Base-by-base conservation (phyloP, 2,329 filamentous ascomycete species). In the Nakataea oryzae region DNA sequence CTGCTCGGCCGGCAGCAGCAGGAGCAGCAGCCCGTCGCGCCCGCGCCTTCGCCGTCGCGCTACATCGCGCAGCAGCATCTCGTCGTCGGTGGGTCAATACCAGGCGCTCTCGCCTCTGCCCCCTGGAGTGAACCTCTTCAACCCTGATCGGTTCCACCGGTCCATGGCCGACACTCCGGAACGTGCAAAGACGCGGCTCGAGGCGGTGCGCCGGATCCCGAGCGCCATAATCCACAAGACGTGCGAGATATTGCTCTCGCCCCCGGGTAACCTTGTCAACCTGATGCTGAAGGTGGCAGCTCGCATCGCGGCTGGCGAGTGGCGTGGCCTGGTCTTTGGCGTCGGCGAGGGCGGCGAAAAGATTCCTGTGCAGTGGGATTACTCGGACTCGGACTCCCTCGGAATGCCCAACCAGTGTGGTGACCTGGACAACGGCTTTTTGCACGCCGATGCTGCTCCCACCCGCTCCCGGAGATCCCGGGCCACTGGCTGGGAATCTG, bases 261-360 rank as follows among this genome's bases (percentile, higher is more conserved):
- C 91, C n/a, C 91, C 93, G 0, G 84, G 87, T 21, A 86, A 93
- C 68, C 81, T 96, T 2, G 83, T 96, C 47, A 80, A 85, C 29
- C 78, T 96, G 54, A 92, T 96, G 80, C 81, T 96, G 5, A 86
- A 86, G 62, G 90, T 96, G 62, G 90, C 92, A 0, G 87, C 89
- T 0, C 86, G 84, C 65, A 91, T 96, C 65, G 82, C 86, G 1
- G 79, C 79, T 32, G 84, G 83, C 24, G 80, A 84, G 74, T 86
- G 82, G 86, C 77, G 83, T 69, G 88, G 83, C 65, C 74, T 82
- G 67, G 78, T 85, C 61, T 79, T 81, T 60, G 83, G 83, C 13
- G 75, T 79, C 61, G 78, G 78, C 34, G 82, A 85, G 62, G 71
- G 74, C 21, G 82, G 82, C 11, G 80, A 83, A 67, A 71, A 74